Percentiles rank a stretch among this genome's conserved stretches.
These are phyloP conservation scores for Exophiala aquamarina DNA, from an alignment of 2,329 filamentous ascomycete species.

Conservation along the genomic window DNA sequence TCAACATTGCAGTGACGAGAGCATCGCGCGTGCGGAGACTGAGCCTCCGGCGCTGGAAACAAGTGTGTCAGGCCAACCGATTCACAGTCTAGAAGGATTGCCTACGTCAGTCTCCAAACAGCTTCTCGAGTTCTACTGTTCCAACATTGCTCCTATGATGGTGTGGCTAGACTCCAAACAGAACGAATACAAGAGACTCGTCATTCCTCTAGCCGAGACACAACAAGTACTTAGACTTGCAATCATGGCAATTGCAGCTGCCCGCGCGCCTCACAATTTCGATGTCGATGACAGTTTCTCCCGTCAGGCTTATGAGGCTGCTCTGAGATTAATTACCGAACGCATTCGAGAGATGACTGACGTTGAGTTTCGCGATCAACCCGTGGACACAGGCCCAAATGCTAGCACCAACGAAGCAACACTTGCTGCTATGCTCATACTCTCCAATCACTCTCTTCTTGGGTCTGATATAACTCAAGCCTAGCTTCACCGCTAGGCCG, in stretches of 20 bases:
- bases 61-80: no score
- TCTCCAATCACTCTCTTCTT: background rate
- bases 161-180: background rate
- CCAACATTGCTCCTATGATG: background rate
- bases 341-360: background rate
- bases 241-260: background rate
- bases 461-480: background rate
- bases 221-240: background rate
- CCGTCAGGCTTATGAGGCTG: background rate
- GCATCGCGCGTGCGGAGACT: no score
- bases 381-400: no score
- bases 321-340: background rate
- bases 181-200: background rate
- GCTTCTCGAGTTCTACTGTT: no score
- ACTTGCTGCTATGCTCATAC: no score
- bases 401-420: no score
- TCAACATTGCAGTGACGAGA: no score
- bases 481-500: background rate
- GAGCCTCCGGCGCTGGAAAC: no score
- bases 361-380: no score
- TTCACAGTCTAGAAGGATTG: no score
- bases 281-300: background rate
- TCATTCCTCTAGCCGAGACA: background rate
- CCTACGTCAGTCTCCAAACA: no score
- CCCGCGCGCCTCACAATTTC: background rate